These are phyloP conservation scores for Skeletonema menzelii DNA, from an alignment of 108 stramenopile genomes.

Conservation along the genomic window DNA sequence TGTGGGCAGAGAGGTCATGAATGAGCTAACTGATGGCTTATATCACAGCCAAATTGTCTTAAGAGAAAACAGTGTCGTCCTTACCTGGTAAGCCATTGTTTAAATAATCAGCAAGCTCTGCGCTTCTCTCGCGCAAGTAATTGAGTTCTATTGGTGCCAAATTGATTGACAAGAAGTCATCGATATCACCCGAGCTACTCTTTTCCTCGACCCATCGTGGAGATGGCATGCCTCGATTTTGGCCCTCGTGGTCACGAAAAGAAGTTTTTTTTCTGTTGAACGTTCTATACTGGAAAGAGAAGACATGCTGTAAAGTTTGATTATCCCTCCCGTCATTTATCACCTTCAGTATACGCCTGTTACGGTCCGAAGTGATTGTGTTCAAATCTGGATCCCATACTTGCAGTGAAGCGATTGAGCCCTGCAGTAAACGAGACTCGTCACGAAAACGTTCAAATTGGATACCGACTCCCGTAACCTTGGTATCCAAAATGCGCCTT, in stretches of 20 bases:
- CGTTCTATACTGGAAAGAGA: slow-evolving; percentile 49
- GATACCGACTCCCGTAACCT: background rate
- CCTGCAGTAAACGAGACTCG: background rate
- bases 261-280: slow-evolving; percentile 8
- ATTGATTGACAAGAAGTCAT: slow-evolving; percentile 57
- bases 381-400: slow-evolving; percentile 51
- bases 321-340: background rate
- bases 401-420: slow-evolving; percentile 3
- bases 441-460: slow-evolving; percentile 10
- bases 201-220: slow-evolving; percentile 5
- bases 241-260: background rate
- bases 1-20: background rate
- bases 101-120: slow-evolving; percentile 73
- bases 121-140: slow-evolving; percentile 57
- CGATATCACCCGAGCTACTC: slow-evolving; percentile 25
- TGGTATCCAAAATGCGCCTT: slow-evolving; percentile 53
- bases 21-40: background rate
- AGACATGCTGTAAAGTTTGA: slow-evolving; percentile 9
- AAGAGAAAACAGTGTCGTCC: background rate
- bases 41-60: background rate
- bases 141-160: slow-evolving; percentile 52
- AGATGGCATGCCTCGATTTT: background rate
- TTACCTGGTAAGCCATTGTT: slow-evolving; percentile 70
- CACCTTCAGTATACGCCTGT: slow-evolving; percentile 44
- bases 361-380: slow-evolving; percentile 29